Base-by-base conservation (phyloP, 139 green algal genomes). In the Dunaliella primolecta region DNA sequence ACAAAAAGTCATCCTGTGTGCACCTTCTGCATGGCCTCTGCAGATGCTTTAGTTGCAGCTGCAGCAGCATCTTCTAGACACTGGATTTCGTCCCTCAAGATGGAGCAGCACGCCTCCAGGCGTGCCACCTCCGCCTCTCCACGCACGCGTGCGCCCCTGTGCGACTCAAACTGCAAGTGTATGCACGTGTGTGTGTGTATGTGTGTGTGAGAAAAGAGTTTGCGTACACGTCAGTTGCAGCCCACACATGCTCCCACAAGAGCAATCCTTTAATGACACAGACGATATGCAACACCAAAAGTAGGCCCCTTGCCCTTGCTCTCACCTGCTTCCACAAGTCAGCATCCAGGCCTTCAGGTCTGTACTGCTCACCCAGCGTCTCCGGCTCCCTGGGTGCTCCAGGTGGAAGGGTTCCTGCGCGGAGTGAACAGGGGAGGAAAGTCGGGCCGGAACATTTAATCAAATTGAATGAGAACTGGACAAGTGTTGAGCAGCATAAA, bases 251-350 rank as follows among this genome's bases (percentile, higher is more conserved):
- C n/a, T n/a, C n/a, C n/a, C n/a, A n/a, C n/a, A n/a, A n/a, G n/a
- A n/a, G n/a, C n/a, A n/a, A n/a, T n/a, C n/a, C n/a, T n/a, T n/a
- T n/a, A n/a, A n/a, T n/a, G n/a, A n/a, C n/a, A n/a, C n/a, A n/a
- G n/a, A n/a, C n/a, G n/a, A n/a, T n/a, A n/a, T n/a, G n/a, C n/a
- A n/a, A n/a, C n/a, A n/a, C n/a, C n/a, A n/a, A n/a, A n/a, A n/a
- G n/a, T n/a, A n/a, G n/a, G n/a, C n/a, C n/a, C n/a, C n/a, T 1
- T 75, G 46, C 76, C 77, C 2, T 32, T 11, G 36, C 70, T 37
- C 84, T 85, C 36, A 91, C 86, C 21, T 78, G 36, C 0, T 87
- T 56, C 90, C 90, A 93, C 75, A 87, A 23, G 35, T 33, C 82
- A 1, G 32, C 0, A 7, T 91, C 85, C n/a, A 92, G 37, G 1